phyloP scores from a whole-genome alignment of 768 basidiomycete genomes.

The Lactifluus rugatus region DNA sequence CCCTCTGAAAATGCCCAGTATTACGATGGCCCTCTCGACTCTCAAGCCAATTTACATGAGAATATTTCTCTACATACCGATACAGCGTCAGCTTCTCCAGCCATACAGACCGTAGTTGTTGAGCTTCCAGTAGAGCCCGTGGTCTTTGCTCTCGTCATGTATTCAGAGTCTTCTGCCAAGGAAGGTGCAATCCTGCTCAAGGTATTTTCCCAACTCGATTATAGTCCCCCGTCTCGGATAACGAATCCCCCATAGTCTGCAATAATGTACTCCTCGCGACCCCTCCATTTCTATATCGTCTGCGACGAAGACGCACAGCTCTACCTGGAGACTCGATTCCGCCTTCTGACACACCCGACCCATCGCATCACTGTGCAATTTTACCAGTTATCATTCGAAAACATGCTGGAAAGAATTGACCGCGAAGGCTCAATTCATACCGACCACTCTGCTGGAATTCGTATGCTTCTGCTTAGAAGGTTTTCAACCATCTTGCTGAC shows the following conservation, averaged over 20 bases:
- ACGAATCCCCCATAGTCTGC: conserved; percentile 25
- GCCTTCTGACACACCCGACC: conserved; percentile 31
- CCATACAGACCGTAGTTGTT: background rate
- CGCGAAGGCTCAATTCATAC: conserved; percentile 38
- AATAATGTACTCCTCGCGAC: conserved; percentile 31
- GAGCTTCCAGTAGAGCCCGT: conserved; percentile 4
- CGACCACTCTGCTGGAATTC: conserved; percentile 39
- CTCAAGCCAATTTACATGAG: background rate
- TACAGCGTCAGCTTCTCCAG: background rate
- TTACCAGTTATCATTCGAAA: conserved; percentile 33
- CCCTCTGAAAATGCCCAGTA: background rate
- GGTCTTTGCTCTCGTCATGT: conserved; percentile 17
- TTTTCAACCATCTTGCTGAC: background rate
- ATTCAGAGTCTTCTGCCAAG: conserved; percentile 9
- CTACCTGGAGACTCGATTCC: conserved; percentile 31
- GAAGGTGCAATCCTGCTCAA: conserved; percentile 19
- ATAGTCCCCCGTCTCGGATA: background rate
- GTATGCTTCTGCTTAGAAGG: conserved; percentile 27
- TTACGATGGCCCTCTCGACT: background rate
- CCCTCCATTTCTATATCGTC: conserved; percentile 35
- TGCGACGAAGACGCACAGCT: conserved; percentile 36
- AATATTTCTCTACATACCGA: background rate
- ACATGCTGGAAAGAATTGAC: conserved; percentile 35
- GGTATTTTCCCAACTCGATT: background rate
- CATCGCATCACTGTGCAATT: conserved; percentile 33